A percentile compares a stretch with the other conserved stretches of the same genome.
These are phyloP conservation scores for Cryptococcus jaspeensis DNA, from an alignment of 1,284 basidiomycete species.

Conservation along the genomic window DNA sequence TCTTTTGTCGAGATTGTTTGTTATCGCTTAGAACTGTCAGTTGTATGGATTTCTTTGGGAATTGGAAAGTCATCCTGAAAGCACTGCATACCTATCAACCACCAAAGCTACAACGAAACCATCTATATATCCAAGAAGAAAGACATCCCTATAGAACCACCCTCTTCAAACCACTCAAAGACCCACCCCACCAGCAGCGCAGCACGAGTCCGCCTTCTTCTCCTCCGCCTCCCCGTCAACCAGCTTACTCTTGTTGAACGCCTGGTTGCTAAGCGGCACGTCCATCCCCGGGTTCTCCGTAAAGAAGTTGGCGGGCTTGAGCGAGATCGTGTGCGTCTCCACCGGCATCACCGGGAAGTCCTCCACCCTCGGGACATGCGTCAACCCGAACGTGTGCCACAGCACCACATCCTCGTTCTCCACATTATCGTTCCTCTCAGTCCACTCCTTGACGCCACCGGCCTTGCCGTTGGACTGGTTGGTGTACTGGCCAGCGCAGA, in stretches of 20 bases:
- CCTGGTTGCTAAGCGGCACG: constrained; percentile 55
- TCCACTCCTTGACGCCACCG: constrained; percentile 15
- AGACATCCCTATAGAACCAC: too few species aligned
- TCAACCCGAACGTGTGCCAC: constrained; percentile 24
- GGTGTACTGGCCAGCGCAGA: constrained; percentile 14
- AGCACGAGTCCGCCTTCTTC: neutral
- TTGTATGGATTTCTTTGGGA: too few species aligned
- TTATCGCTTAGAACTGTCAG: too few species aligned
- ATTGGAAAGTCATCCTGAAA: too few species aligned
- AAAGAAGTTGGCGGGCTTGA: constrained; percentile 87
- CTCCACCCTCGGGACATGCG: constrained; percentile 25
- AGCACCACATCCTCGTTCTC: constrained; percentile 28
- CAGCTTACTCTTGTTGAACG: constrained; percentile 32
- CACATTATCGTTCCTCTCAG: constrained; percentile 18
- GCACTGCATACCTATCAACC: too few species aligned
- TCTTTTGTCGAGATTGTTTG: neutral
- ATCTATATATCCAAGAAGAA: too few species aligned
- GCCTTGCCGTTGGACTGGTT: constrained; percentile 18
- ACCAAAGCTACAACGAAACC: too few species aligned
- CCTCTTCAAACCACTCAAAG: too few species aligned
- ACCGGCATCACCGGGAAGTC: constrained; percentile 26
- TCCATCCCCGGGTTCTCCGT: constrained; percentile 78
- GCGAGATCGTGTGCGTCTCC: constrained; percentile 58
- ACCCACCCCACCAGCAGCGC: too few species aligned
- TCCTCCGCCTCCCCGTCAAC: neutral